These are phyloP conservation scores for Phytophthora boehmeriae DNA, from an alignment of 352 stramenopile genomes.

Conservation along the genomic window DNA sequence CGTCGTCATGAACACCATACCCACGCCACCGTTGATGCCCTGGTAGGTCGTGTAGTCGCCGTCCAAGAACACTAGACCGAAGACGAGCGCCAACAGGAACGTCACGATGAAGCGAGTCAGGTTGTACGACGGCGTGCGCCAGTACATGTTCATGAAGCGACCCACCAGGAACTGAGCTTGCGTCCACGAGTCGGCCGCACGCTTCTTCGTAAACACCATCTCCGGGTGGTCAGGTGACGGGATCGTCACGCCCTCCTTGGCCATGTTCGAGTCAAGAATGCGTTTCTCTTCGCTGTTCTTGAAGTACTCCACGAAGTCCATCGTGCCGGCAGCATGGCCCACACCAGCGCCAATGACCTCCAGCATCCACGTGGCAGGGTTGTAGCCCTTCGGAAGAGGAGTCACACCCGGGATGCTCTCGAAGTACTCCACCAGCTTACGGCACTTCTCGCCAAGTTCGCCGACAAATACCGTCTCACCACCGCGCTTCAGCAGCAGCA, in stretches of 20 bases:
- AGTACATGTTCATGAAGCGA: slow-evolving; percentile 67
- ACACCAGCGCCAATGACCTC: slow-evolving; percentile 49
- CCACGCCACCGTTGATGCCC: slow-evolving; percentile 42
- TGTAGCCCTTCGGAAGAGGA: slow-evolving; percentile 20
- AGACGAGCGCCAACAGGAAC: slow-evolving; percentile 20
- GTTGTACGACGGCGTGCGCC: slow-evolving; percentile 86
- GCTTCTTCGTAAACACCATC: slow-evolving; percentile 36
- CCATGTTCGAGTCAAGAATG: slow-evolving; percentile 23
- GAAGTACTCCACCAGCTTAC: too few relatives aligned
- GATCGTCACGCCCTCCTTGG: slow-evolving; percentile 24
- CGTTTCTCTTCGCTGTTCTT: slow-evolving; percentile 23
- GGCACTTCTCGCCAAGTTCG: too few relatives aligned
- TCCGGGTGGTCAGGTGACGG: slow-evolving; percentile 23
- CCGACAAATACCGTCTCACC: too few relatives aligned
- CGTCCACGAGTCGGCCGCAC: slow-evolving; percentile 27
- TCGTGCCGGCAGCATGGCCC: slow-evolving; percentile 74
- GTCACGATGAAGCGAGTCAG: slow-evolving; percentile 64
- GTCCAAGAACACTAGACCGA: slow-evolving; percentile 20
- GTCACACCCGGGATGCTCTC: slow-evolving; percentile 23
- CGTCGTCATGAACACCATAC: slow-evolving; percentile 80
- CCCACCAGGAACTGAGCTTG: slow-evolving; percentile 30
- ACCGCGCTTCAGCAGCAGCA: too few relatives aligned
- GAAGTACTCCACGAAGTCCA: slow-evolving; percentile 47
- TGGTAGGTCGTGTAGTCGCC: slow-evolving; percentile 39
- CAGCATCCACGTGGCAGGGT: not conserved